A percentile compares a stretch with the other conserved stretches of the same genome.
Conservation (phyloP, 306 rosid species). For the Hippophae gyantsensis region DNA sequence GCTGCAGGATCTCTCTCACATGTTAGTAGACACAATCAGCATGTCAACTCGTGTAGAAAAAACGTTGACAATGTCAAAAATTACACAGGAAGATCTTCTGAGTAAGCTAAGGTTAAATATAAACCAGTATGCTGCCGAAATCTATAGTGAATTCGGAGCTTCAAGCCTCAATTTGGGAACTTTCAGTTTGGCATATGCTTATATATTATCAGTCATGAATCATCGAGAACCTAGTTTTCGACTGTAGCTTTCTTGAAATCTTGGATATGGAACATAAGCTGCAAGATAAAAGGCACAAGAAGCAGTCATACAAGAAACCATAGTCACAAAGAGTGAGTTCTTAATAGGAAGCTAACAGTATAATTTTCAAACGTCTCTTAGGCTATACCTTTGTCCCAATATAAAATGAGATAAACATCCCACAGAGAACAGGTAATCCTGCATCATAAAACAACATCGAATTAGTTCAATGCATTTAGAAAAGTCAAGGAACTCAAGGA, state of each 20-base stretch:
- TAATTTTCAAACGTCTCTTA: neutral
- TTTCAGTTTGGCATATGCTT: no score
- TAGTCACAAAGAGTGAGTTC: neutral
- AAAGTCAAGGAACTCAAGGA: conserved; percentile 1
- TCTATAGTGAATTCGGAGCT: no score
- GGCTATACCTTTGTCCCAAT: conserved; percentile 68
- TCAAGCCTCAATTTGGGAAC: no score
- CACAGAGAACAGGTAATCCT: conserved; percentile 74
- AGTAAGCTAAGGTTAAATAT: no score
- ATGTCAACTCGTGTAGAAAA: no score
- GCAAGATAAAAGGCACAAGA: conserved; percentile 18
- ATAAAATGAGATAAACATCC: conserved; percentile 74
- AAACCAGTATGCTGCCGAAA: no score
- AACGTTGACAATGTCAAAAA: no score
- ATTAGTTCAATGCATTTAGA: conserved; percentile 4
- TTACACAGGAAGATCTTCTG: no score
- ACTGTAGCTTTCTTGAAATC: conserved; percentile 41
- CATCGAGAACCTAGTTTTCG: neutral
- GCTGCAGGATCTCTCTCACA: no score
- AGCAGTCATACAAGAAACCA: conserved; percentile 10
- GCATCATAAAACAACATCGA: conserved; percentile 17
- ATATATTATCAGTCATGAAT: no score
- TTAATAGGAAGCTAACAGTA: neutral
- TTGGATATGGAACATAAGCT: conserved; percentile 81
- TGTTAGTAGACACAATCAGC: no score